Percentiles rank a stretch among this genome's conserved stretches.
phyloP scores from a whole-genome alignment of 2,329 filamentous ascomycete species.

The Fusarium redolens region DNA sequence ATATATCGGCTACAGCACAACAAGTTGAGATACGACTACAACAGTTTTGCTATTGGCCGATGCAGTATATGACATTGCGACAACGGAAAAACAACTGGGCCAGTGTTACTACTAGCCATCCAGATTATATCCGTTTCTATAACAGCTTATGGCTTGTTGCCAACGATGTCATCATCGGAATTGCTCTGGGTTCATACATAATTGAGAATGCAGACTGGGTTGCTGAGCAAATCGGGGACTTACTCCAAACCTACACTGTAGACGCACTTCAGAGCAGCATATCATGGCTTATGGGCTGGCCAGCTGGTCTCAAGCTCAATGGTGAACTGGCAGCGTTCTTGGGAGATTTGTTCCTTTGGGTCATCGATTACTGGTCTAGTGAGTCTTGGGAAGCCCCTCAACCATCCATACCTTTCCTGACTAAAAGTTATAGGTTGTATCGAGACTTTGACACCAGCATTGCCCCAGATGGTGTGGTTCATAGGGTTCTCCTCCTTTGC shows the following conservation, averaged over 20 bases:
- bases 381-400: constrained; percentile 47
- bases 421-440: constrained; percentile 72
- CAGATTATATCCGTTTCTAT: constrained; percentile 98
- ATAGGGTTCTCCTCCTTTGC: constrained; percentile 96
- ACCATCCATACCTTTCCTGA: not conserved
- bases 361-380: constrained; percentile 98
- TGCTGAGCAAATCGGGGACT: constrained; percentile 78
- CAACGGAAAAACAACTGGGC: constrained; percentile 92
- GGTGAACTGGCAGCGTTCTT: constrained; percentile 93
- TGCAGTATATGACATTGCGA: constrained; percentile 93
- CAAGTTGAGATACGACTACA: constrained; percentile 97
- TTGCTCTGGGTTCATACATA: constrained; percentile 94
- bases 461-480: constrained; percentile 91
- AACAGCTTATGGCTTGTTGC: constrained; percentile 98
- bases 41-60: constrained; percentile 99
- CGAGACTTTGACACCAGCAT: constrained; percentile 77
- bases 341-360: constrained; percentile 96
- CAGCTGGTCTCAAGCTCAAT: constrained; percentile 94
- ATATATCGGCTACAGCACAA: constrained; percentile 95
- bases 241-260: constrained; percentile 86
- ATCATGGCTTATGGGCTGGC: constrained; percentile 95
- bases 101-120: constrained; percentile 93
- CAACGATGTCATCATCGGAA: constrained; percentile 98
- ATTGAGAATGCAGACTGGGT: constrained; percentile 93
- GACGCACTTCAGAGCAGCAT: constrained; percentile 90